These are phyloP conservation scores for Synchytrium microbalum DNA, from an alignment of 371 early-diverging fungal species.

Conservation along the genomic window DNA sequence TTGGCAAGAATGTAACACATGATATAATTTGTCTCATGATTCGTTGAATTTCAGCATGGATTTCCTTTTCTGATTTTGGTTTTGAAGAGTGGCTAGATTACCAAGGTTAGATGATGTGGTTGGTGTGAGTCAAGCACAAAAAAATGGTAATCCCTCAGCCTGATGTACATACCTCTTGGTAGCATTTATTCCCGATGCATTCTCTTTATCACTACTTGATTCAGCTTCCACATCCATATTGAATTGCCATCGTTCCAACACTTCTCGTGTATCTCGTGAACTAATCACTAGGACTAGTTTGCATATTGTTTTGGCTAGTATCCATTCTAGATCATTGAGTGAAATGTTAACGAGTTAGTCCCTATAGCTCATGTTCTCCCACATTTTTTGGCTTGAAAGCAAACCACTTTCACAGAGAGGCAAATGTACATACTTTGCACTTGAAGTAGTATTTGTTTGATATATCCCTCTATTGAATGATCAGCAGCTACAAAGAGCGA, in stretches of 20 bases:
- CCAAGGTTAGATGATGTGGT: background rate
- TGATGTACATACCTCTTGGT: background rate
- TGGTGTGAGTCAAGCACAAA: background rate
- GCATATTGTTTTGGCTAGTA: conserved; percentile 52
- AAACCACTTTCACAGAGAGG: background rate
- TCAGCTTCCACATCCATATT: conserved; percentile 56
- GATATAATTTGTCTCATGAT: conserved; percentile 87
- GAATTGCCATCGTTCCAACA: conserved; percentile 91
- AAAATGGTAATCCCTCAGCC: background rate
- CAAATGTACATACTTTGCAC: conserved; percentile 49
- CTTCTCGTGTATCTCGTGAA: conserved; percentile 67
- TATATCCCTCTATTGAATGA: conserved; percentile 60
- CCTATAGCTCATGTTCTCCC: too few species aligned
- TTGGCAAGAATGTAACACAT: conserved; percentile 80
- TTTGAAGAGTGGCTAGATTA: conserved; percentile 3
- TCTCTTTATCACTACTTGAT: conserved; percentile 15
- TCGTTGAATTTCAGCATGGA: conserved; percentile 70
- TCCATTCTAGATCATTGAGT: conserved; percentile 45
- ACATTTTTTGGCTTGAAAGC: background rate
- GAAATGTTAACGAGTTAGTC: background rate
- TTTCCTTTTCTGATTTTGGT: conserved; percentile 54
- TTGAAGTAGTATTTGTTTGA: conserved; percentile 65
- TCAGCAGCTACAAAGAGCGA: conserved; percentile 66
- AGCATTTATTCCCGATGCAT: conserved; percentile 1
- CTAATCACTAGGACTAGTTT: conserved; percentile 79